Evolutionary conservation across 192 early-diverging fungal species (phyloP).

Genomic region (Linnemannia schmuckeri): DNA sequence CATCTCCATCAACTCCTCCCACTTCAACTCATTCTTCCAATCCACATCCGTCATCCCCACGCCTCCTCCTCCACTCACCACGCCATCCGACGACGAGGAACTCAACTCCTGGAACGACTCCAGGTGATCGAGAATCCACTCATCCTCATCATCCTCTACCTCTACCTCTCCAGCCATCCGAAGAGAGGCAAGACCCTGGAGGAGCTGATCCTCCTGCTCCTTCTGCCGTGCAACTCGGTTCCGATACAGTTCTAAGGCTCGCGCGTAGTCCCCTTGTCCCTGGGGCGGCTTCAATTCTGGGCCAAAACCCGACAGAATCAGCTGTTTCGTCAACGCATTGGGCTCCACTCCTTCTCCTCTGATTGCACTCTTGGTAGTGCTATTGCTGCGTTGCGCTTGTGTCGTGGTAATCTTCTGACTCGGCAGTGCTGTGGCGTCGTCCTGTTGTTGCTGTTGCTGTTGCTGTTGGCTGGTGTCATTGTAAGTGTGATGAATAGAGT

Average conservation of each 20-base stretch:
- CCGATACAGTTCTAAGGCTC: slow-evolving; percentile 42
- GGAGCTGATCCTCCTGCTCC: slow-evolving; percentile 24
- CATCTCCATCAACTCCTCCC: slow-evolving; percentile 51
- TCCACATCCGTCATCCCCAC: slow-evolving; percentile 41
- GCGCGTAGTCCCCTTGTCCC: slow-evolving; percentile 31
- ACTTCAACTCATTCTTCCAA: slow-evolving; percentile 48
- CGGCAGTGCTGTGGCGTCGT: too few species aligned
- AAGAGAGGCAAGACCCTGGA: slow-evolving; percentile 15
- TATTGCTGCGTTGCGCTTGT: not conserved
- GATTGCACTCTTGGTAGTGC: not conserved
- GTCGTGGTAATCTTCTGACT: not conserved
- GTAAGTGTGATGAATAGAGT: not conserved
- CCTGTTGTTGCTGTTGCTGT: not conserved
- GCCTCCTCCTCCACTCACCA: not conserved
- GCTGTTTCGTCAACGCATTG: slow-evolving; percentile 21
- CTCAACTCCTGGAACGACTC: slow-evolving; percentile 11
- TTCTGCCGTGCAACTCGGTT: slow-evolving; percentile 38
- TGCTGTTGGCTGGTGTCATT: not conserved
- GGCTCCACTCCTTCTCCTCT: slow-evolving; percentile 2
- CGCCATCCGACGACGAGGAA: not conserved
- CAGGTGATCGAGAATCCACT: slow-evolving; percentile 25
- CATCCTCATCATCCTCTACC: slow-evolving; percentile 9
- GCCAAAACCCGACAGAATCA: slow-evolving; percentile 45
- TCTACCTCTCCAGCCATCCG: not conserved
- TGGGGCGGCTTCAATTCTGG: slow-evolving; percentile 31